phyloP scores from a whole-genome alignment of 2,329 filamentous ascomycete species.

The Fusarium sterilihyphosum region DNA sequence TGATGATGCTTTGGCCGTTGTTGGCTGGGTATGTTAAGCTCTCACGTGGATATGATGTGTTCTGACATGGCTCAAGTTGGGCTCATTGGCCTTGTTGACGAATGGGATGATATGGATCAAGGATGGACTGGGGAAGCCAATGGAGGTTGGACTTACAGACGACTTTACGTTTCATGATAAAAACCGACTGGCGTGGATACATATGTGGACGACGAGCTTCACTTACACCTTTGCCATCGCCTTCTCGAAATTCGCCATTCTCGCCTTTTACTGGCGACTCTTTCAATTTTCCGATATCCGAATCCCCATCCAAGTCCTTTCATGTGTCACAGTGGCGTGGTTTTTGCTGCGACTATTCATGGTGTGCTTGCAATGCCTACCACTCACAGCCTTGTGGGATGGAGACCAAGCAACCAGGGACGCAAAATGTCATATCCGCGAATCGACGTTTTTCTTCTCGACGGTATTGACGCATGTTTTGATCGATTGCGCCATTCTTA shows the following conservation, averaged over 20 bases:
- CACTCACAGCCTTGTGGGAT: constrained; percentile 48
- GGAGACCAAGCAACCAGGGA: constrained; percentile 33
- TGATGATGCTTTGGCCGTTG: constrained; percentile 34
- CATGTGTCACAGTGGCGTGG: constrained; percentile 39
- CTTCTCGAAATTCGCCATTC: constrained; percentile 44
- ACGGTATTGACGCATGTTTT: constrained; percentile 46
- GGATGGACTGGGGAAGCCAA: constrained; percentile 30
- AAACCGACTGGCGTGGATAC: constrained; percentile 26
- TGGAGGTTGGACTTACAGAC: constrained; percentile 26
- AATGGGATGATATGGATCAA: constrained; percentile 31
- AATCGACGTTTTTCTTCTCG: constrained; percentile 47
- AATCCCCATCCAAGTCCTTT: constrained; percentile 43
- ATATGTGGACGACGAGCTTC: constrained; percentile 43
- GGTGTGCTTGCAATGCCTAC: constrained; percentile 48
- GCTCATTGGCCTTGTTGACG: constrained; percentile 29
- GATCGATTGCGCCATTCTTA: constrained; percentile 47
- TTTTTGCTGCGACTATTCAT: constrained; percentile 45
- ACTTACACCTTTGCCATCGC: constrained; percentile 44
- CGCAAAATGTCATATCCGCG: constrained; percentile 44
- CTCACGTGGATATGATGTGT: not conserved
- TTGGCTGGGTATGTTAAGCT: constrained; percentile 33
- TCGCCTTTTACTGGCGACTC: constrained; percentile 46
- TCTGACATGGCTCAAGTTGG: constrained; percentile 15
- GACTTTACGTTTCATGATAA: constrained; percentile 24
- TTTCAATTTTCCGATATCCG: constrained; percentile 44